Conservation (phyloP, 208 protist species). For the Crithidia thermophila region DNA sequence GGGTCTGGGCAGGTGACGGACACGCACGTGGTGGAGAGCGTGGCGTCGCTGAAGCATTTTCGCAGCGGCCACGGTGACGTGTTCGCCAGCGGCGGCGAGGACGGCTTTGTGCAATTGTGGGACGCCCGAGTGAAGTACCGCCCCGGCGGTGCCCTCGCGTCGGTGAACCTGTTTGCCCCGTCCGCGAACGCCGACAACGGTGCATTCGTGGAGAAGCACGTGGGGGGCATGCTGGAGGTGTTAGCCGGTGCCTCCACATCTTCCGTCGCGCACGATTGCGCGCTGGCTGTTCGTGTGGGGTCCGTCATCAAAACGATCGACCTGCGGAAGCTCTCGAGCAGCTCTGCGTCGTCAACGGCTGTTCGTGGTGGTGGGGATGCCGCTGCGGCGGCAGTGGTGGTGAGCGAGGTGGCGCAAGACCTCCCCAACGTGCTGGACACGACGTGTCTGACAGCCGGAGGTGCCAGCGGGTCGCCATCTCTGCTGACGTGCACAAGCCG, state of each 20-base stretch:
- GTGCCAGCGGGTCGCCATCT: conserved; percentile 8
- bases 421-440: conserved; percentile 57
- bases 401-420: conserved; percentile 9
- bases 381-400: neutral
- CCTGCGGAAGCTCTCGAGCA: conserved; percentile 36
- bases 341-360: neutral
- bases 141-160: conserved; percentile 48
- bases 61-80: conserved; percentile 34
- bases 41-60: conserved; percentile 31
- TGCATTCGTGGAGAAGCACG: conserved; percentile 50
- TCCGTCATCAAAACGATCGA: conserved; percentile 51
- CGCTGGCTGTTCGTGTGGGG: conserved; percentile 57
- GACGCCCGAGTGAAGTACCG: conserved; percentile 73
- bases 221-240: conserved; percentile 70
- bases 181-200: neutral
- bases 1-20: conserved; percentile 75
- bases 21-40: conserved; percentile 68
- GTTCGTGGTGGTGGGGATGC: no score
- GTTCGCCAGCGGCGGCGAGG: conserved; percentile 69
- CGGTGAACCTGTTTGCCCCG: conserved; percentile 48
- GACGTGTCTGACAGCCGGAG: conserved; percentile 29
- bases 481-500: conserved; percentile 67
- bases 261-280: neutral
- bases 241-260: neutral
- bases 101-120: conserved; percentile 80